Evolutionary conservation across 768 basidiomycete species (phyloP).

Genomic region (Podaxis sp.): DNA sequence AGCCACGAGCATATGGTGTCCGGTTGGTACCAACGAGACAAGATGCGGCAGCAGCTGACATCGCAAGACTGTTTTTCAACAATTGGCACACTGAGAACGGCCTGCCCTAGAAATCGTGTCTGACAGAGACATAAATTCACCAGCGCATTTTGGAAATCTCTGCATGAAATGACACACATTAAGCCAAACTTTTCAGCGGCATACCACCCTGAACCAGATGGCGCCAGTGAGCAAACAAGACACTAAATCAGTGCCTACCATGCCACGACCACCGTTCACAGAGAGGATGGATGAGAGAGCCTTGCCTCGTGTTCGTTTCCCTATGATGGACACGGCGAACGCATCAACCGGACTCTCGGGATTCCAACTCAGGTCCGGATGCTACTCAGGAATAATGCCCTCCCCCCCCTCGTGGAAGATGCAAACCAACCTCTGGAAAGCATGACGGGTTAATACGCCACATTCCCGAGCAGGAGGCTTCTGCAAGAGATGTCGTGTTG

Average conservation of each 20-base stretch:
- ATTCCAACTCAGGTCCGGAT: constrained; percentile 25
- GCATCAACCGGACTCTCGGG: constrained; percentile 28
- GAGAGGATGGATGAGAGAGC: constrained; percentile 26
- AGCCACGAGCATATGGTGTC: no score
- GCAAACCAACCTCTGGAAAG: not conserved
- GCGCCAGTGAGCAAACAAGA: no score
- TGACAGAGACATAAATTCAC: no score
- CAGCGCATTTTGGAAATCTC: no score
- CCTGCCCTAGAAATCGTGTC: no score
- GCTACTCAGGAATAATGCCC: not conserved
- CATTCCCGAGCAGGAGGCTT: not conserved
- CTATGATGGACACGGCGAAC: constrained; percentile 33
- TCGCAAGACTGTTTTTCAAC: no score
- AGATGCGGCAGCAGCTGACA: no score
- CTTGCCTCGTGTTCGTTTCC: constrained; percentile 27
- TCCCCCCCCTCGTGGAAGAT: not conserved
- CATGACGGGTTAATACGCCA: not conserved
- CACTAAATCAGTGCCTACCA: constrained; percentile 25
- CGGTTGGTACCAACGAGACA: no score
- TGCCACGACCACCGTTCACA: constrained; percentile 30
- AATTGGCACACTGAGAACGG: no score
- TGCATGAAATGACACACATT: no score
- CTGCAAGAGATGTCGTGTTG: not conserved
- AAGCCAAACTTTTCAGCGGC: no score
- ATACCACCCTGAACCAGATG: no score